phyloP scores from a whole-genome alignment of 108 stramenopile species.

The Epithemia pelagica region DNA sequence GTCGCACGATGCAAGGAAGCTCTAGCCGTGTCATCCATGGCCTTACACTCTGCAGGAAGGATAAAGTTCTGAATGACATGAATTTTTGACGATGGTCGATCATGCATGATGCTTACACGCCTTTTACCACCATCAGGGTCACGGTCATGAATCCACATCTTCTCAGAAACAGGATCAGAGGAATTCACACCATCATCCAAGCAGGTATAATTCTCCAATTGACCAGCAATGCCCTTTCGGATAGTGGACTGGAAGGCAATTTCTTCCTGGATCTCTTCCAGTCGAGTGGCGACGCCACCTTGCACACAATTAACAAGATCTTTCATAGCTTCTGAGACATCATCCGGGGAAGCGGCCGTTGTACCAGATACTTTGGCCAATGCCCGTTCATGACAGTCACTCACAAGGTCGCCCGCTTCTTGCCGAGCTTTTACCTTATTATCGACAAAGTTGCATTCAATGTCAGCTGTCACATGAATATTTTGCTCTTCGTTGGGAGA shows the following conservation, averaged over 20 bases:
- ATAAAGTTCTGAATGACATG: slow-evolving; percentile 76
- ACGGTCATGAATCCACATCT: slow-evolving; percentile 1
- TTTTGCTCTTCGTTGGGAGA: slow-evolving; percentile 9
- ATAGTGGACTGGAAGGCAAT: slow-evolving; percentile 44
- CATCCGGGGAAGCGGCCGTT: neutral
- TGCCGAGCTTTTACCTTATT: slow-evolving; percentile 44
- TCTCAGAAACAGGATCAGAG: slow-evolving; percentile 19
- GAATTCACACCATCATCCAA: slow-evolving; percentile 48
- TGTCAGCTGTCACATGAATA: slow-evolving; percentile 24
- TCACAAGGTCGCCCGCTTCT: slow-evolving; percentile 36
- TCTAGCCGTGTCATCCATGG: slow-evolving; percentile 50
- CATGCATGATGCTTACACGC: slow-evolving; percentile 38
- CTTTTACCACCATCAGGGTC: slow-evolving; percentile 6
- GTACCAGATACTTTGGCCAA: slow-evolving; percentile 1
- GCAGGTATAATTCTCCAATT: slow-evolving; percentile 77
- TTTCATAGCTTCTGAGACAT: slow-evolving; percentile 8
- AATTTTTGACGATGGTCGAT: slow-evolving; percentile 66
- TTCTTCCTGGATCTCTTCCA: slow-evolving; percentile 41
- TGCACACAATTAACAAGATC: slow-evolving; percentile 30
- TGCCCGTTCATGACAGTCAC: slow-evolving; percentile 37
- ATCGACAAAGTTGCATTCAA: slow-evolving; percentile 41
- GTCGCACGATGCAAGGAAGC: slow-evolving; percentile 64
- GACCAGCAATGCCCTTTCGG: slow-evolving; percentile 31
- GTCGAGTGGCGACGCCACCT: slow-evolving; percentile 12
- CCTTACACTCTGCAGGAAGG: slow-evolving; percentile 68